Evolutionary conservation across 2,329 filamentous ascomycete species (phyloP).

Genomic region (Pseudogymnoascus sp.): DNA sequence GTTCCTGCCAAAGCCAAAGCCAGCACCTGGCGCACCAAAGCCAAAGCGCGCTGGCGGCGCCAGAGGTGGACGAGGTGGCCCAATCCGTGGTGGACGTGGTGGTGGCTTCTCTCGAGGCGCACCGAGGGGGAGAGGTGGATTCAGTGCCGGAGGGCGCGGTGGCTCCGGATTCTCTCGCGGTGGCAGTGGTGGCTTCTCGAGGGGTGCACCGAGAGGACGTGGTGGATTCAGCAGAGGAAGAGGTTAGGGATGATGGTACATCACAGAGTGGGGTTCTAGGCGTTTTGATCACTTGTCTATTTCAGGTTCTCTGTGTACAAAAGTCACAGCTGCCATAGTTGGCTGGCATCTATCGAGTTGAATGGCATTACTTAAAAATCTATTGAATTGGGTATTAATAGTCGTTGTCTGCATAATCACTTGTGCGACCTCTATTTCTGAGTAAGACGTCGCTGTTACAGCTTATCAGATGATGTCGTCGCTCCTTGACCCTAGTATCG

Average conservation of each 20-base stretch:
- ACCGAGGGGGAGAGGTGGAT: conserved; percentile 45
- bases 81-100: conserved; percentile 35
- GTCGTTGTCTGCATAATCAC: not conserved
- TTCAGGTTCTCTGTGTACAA: conserved; percentile 10
- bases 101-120: conserved; percentile 37
- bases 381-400: conserved; percentile 8
- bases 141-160: conserved; percentile 35
- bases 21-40: conserved; percentile 56
- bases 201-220: conserved; percentile 18
- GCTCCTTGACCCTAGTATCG: not conserved
- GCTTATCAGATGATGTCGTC: not conserved
- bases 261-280: conserved; percentile 4
- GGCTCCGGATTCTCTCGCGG: conserved; percentile 33
- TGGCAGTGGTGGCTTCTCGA: conserved; percentile 29
- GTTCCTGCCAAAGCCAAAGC: conserved; percentile 93
- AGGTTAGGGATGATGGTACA: conserved; percentile 10
- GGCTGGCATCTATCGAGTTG: conserved; percentile 8
- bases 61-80: conserved; percentile 38
- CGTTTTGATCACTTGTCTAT: conserved; percentile 10
- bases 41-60: conserved; percentile 62
- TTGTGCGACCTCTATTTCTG: not conserved
- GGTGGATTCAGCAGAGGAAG: conserved; percentile 29
- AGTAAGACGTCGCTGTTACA: not conserved
- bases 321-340: conserved; percentile 9
- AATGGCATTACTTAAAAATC: conserved; percentile 7